Evolutionary conservation across 306 rosid species (phyloP).

Genomic region (Prinsepia uniflora): DNA sequence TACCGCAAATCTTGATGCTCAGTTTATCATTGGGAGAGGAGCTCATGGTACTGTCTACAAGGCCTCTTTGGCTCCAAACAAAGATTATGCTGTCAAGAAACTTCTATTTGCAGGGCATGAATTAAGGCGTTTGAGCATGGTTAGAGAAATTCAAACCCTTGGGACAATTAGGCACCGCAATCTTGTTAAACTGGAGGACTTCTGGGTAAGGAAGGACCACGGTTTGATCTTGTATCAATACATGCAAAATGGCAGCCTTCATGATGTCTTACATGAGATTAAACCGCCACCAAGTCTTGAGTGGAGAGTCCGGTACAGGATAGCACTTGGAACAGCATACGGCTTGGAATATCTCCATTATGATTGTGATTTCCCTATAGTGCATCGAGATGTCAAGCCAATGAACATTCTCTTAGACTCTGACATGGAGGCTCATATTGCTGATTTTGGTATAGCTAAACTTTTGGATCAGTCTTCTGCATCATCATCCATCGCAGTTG

Average conservation of each 20-base stretch:
- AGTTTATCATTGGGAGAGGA: constrained; percentile 72
- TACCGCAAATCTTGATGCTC: constrained; percentile 54
- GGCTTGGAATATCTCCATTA: constrained; percentile 75
- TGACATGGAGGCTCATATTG: constrained; percentile 76
- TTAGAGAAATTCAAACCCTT: constrained; percentile 59
- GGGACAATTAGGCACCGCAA: constrained; percentile 71
- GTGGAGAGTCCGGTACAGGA: constrained; percentile 62
- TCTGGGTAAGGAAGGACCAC: constrained; percentile 51
- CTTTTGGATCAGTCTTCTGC: constrained; percentile 58
- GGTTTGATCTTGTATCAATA: constrained; percentile 66
- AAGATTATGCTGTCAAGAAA: constrained; percentile 67
- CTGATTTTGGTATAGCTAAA: constrained; percentile 85
- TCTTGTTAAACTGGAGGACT: constrained; percentile 61
- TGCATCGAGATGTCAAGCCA: constrained; percentile 85
- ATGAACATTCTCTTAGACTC: constrained; percentile 70
- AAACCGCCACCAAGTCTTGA: constrained; percentile 41
- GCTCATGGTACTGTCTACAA: constrained; percentile 83
- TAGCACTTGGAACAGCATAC: constrained; percentile 70
- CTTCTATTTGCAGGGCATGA: constrained; percentile 42
- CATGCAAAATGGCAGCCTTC: constrained; percentile 86
- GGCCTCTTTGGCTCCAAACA: constrained; percentile 43
- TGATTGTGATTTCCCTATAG: constrained; percentile 74
- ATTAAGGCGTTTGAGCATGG: constrained; percentile 49
- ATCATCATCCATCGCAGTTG: constrained; percentile 40
- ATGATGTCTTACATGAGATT: constrained; percentile 62